Evolutionary conservation across 805 yeast genomes (phyloP).

Genomic region (Yamadazyma kitorensis): DNA sequence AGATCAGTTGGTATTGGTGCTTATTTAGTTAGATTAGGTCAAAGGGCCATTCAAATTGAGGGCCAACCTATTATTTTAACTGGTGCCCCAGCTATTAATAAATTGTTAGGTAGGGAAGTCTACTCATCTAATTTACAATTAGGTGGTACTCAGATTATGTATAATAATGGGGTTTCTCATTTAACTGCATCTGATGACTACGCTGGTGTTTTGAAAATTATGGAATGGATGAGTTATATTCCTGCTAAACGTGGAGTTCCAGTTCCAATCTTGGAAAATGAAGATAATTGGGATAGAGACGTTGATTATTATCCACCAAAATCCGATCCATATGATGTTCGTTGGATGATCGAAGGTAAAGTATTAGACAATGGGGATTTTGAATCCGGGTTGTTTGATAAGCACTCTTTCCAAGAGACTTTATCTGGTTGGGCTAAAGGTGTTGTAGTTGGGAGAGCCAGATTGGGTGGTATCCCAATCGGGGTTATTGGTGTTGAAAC

Average conservation of each 20-base stretch:
- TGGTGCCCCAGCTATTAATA: conserved; percentile 99
- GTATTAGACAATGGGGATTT: conserved; percentile 63
- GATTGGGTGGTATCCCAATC: conserved; percentile 97
- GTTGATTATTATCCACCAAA: conserved; percentile 75
- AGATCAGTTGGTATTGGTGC: conserved; percentile 99
- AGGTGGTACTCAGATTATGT: conserved; percentile 99
- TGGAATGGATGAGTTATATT: conserved; percentile 93
- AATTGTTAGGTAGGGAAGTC: conserved; percentile 94
- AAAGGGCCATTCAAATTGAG: conserved; percentile 97
- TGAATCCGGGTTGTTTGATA: conserved; percentile 89
- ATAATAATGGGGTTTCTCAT: conserved; percentile 97
- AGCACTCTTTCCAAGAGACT: conserved; percentile 91
- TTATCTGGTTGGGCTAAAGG: conserved; percentile 98
- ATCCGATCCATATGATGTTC: conserved; percentile 79
- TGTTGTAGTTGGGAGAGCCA: conserved; percentile 98
- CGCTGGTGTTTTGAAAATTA: conserved; percentile 91
- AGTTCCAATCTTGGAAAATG: conserved; percentile 80
- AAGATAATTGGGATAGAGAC: conserved; percentile 92
- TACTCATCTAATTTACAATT: conserved; percentile 95
- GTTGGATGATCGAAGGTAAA: conserved; percentile 92
- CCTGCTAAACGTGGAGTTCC: conserved; percentile 90
- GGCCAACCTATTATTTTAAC: conserved; percentile 98
- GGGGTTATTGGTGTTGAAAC: conserved; percentile 98
- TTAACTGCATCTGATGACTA: conserved; percentile 95
- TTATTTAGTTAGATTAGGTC: conserved; percentile 95